Base-by-base conservation (phyloP, 2,329 filamentous ascomycete genomes). In the Ascochyta koolunga region DNA sequence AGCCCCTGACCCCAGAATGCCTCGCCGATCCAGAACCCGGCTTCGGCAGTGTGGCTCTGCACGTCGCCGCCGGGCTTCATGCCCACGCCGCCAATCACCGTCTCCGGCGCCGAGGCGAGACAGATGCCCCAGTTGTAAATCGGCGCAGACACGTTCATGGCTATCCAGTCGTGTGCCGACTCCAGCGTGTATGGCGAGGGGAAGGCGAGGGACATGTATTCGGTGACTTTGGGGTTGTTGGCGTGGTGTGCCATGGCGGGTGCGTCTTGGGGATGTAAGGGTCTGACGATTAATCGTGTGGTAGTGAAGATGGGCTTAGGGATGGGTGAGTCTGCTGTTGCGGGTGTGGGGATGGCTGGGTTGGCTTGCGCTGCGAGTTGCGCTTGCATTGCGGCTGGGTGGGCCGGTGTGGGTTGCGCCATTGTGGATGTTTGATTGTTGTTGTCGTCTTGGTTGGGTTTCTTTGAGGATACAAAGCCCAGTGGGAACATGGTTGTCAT, bases 21-120 rank as follows among this genome's bases (percentile, higher is more conserved):
- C 47, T 75, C 72, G 15, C 67, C 71, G 10, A 79, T 50, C 78
- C 77, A 80, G 61, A 76, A 79, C 9, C 77, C 77, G 1, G 79
- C 42, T 51, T 78, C 75, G 0, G 71, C 77, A 1, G 64, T 66
- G 49, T 76, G 75, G 5, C 70, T 59, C 15, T 69, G 64, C 15
- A 76, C 62, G 50, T 77, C 76, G 27, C 35, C 11, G n/a, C 65
- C 69, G 36, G 68, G 69, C 49, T 67, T 73, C 8, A 79, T 49
- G 3, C 77, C 76, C 29, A 78, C 73, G 7, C 68, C 64, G 24
- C 77, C 77, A 49, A 77, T 72, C 1, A 68, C 38, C 10, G 53
- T 53, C 1, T 46, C 25, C 5, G 65, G 67, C 2, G 44, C 35
- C 7, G 51, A 31, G 5, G 16, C 24, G 3, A 61, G 52, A 33